These are phyloP conservation scores for Nepenthes mirabilis DNA, from an alignment of 148 eudicot genomes.

Conservation along the genomic window DNA sequence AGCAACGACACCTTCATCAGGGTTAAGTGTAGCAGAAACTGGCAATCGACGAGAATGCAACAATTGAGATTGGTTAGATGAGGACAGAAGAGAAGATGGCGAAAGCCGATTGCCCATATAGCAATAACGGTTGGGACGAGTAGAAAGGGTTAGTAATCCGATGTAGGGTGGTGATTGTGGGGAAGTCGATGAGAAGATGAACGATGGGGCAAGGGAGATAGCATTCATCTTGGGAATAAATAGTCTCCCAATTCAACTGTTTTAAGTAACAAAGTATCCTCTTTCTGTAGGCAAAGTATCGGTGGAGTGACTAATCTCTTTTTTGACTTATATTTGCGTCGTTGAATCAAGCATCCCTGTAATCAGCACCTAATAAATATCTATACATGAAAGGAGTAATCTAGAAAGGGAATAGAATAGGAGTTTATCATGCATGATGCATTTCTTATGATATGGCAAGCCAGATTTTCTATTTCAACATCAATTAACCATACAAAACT, in stretches of 20 bases:
- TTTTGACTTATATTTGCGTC: too few species aligned
- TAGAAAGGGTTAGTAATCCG: slow-evolving; percentile 10
- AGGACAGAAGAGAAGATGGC: slow-evolving; percentile 7
- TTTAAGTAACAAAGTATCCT: not conserved
- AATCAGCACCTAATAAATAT: too few species aligned
- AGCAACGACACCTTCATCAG: slow-evolving; percentile 47
- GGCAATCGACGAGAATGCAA: slow-evolving; percentile 5
- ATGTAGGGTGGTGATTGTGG: slow-evolving; percentile 10
- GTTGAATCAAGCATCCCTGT: too few species aligned
- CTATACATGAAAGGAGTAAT: too few species aligned
- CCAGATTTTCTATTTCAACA: too few species aligned
- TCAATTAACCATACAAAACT: too few species aligned
- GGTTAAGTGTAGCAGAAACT: slow-evolving; percentile 17
- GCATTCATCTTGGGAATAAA: slow-evolving; percentile 22
- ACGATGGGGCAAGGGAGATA: slow-evolving; percentile 19
- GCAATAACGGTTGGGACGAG: not conserved
- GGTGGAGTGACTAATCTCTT: too few species aligned
- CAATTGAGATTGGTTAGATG: slow-evolving; percentile 7
- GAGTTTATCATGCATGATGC: too few species aligned
- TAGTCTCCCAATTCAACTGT: not conserved
- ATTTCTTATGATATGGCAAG: too few species aligned
- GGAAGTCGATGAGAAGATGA: slow-evolving; percentile 15
- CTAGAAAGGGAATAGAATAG: too few species aligned
- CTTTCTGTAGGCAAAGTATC: not conserved
- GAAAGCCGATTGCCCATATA: slow-evolving; percentile 1